phyloP scores from a whole-genome alignment of 148 eudicot species.

The Chenopodium formosanum region DNA sequence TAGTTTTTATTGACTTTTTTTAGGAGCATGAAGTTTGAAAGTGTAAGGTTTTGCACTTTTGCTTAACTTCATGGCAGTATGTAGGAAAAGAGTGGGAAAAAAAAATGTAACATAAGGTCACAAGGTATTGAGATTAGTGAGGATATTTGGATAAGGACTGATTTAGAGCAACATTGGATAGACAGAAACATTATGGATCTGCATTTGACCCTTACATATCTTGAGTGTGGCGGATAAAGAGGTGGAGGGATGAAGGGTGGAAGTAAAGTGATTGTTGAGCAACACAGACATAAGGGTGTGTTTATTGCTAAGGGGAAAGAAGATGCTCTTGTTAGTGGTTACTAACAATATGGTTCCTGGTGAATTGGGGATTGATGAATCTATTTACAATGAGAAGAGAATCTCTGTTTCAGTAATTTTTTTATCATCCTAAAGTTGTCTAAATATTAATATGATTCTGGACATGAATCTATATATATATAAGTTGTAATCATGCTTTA shows the following conservation, averaged over 20 bases:
- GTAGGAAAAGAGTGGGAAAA: background rate
- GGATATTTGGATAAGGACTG: background rate
- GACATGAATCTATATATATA: no score
- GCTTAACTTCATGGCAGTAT: background rate
- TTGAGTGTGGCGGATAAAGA: constrained; percentile 33
- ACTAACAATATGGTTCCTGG: constrained; percentile 94
- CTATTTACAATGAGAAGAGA: constrained; percentile 92
- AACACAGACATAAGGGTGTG: constrained; percentile 79
- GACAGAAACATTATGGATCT: background rate
- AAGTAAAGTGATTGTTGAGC: constrained; percentile 67
- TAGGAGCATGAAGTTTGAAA: background rate
- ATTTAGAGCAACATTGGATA: background rate
- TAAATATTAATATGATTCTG: no score
- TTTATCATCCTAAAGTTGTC: no score
- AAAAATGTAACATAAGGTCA: background rate
- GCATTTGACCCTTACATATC: background rate
- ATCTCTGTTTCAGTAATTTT: constrained; percentile 60
- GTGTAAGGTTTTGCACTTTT: background rate
- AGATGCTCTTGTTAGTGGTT: constrained; percentile 58
- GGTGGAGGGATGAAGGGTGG: constrained; percentile 83
- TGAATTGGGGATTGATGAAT: constrained; percentile 24
- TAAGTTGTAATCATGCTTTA: no score
- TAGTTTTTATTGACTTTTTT: background rate
- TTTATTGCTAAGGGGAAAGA: constrained; percentile 88
- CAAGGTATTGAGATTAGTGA: background rate